Evolutionary conservation across 306 rosid species (phyloP), one percentile per base, ranked within the genome.

Genomic region (Purshia tridentata): DNA sequence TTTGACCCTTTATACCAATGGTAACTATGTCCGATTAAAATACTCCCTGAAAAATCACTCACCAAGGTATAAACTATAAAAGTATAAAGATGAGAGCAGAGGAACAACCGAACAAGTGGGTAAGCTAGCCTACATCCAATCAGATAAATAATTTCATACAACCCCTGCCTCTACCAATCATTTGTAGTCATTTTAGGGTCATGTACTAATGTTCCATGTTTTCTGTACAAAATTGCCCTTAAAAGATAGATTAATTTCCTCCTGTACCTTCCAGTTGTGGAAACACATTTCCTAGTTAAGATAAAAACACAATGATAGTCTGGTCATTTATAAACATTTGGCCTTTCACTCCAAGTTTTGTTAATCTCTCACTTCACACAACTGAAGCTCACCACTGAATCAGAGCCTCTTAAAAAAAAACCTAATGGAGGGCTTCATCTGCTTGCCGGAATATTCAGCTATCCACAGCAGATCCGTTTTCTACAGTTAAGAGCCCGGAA

Each of bases 131-230:
- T n/a, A n/a, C n/a, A 59, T 52, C 54, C 50, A 68, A 51, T 61
- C 61, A 40, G 52, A 59, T 19, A 29, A 29, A 29, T 29, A 29
- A 29, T 29, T 29, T 22, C 70, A 49, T 6, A 15, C 5, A 37
- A 19, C 44, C 40, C 10, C 23, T 67, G 72, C 74, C 45, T 62
- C 56, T 22, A 40, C 76, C 83, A 69, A 80, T 74, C 83, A 74
- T 69, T 48, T 69, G 68, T 42, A 9, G 11, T 68, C 72, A 48
- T 42, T 61, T 2, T 39, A 35, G 53, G 67, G 51, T 35, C n/a
- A 23, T 22, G 29, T 4, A 15, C 58, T 70, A 12, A 15, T 18
- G 69, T 60, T 47, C 44, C 59, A 73, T 16, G 66, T 42, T 47
- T 29, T 20, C 55, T n/a, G 19, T 56, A 41, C 68, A 23, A 62